phyloP scores from a whole-genome alignment of 164 flowering plant genomes.

The Vitis rotundifolia region DNA sequence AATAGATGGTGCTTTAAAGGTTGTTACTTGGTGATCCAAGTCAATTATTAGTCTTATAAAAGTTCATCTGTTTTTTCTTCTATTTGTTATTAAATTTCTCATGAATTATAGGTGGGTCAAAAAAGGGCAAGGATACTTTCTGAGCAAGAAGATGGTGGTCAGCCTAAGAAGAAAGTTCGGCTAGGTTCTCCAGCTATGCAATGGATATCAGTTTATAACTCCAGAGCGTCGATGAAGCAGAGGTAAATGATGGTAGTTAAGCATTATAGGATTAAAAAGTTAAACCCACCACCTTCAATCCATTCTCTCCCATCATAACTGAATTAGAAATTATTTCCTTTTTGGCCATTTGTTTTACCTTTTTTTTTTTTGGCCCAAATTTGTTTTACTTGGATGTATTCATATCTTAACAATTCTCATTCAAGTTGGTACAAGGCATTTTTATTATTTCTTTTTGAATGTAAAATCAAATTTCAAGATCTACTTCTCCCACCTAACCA shows the following conservation, averaged over 20 bases:
- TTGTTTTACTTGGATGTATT: no score
- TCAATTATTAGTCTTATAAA: neutral
- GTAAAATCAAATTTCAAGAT: no score
- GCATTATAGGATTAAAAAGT: no score
- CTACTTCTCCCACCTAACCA: no score
- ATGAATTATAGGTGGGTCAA: slow-evolving; percentile 47
- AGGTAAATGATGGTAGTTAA: slow-evolving; percentile 29
- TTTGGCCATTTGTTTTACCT: no score
- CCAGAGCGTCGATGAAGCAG: slow-evolving; percentile 53
- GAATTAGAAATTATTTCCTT: no score
- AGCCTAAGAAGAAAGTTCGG: slow-evolving; percentile 53
- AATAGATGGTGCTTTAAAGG: slow-evolving; percentile 54
- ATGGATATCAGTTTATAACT: slow-evolving; percentile 60
- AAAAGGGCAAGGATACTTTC: slow-evolving; percentile 41
- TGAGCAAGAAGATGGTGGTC: slow-evolving; percentile 43
- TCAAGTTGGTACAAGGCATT: no score
- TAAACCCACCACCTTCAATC: no score
- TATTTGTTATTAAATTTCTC: neutral
- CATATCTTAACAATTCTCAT: no score
- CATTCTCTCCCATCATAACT: no score
- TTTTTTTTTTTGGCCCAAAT: no score
- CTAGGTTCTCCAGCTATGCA: slow-evolving; percentile 56
- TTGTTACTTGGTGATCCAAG: slow-evolving; percentile 9
- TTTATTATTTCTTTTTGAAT: no score
- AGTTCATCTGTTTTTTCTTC: neutral